phyloP scores from a whole-genome alignment of 345 rosid genomes.

The Gossypium stocksii region DNA sequence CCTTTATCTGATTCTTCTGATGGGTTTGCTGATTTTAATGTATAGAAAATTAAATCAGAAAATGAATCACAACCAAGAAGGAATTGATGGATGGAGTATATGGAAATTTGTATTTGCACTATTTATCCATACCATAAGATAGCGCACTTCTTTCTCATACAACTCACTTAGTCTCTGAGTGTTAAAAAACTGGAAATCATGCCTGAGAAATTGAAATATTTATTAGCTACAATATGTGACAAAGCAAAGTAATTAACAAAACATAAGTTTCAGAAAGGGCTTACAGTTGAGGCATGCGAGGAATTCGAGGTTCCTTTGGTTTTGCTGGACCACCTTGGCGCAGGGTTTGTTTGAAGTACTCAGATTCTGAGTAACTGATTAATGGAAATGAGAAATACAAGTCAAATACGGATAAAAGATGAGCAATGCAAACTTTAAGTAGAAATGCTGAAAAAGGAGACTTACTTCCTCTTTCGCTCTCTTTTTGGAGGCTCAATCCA shows the following conservation, averaged over 20 bases:
- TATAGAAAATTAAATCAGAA: not conserved
- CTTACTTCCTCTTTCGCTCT: constrained; percentile 98
- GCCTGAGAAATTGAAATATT: constrained; percentile 44
- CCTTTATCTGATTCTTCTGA: constrained; percentile 94
- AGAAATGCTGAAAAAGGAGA: not conserved
- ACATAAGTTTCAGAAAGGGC: constrained; percentile 18
- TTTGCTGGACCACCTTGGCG: constrained; percentile 94
- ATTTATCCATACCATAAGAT: constrained; percentile 66
- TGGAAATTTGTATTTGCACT: constrained; percentile 11
- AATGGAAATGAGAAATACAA: constrained; percentile 2
- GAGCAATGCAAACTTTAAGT: not conserved
- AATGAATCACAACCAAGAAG: not conserved
- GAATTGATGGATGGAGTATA: not conserved
- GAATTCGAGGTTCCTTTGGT: constrained; percentile 96
- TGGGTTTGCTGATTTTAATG: constrained; percentile 70
- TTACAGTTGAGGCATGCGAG: constrained; percentile 98
- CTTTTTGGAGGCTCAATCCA: constrained; percentile 99
- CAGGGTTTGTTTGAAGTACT: constrained; percentile 93
- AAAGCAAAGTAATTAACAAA: not conserved
- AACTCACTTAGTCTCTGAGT: constrained; percentile 87
- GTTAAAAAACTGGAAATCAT: constrained; percentile 96
- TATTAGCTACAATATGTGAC: constrained; percentile 11
- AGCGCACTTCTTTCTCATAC: constrained; percentile 98
- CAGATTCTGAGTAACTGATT: constrained; percentile 89
- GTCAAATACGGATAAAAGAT: constrained; percentile 5